Conservation (phyloP, 371 early-diverging fungal species). For the Homolaphlyctis polyrhiza region DNA sequence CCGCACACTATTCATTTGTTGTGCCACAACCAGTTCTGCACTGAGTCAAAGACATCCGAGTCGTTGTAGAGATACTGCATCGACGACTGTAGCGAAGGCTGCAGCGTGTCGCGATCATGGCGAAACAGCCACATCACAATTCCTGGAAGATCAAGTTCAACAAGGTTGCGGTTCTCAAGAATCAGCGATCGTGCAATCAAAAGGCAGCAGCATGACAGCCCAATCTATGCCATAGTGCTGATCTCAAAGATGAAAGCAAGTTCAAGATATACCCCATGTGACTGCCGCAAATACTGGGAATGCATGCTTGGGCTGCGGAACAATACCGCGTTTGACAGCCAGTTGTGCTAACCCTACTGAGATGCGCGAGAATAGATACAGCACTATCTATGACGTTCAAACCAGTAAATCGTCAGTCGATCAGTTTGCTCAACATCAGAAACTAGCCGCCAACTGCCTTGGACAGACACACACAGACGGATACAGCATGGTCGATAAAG, state of each 20-base stretch:
- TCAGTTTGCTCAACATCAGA: too few species aligned
- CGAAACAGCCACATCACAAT: constrained; percentile 92
- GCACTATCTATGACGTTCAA: constrained; percentile 64
- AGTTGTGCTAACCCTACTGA: constrained; percentile 81
- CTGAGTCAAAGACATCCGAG: constrained; percentile 67
- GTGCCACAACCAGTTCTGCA: constrained; percentile 17
- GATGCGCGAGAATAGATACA: constrained; percentile 91
- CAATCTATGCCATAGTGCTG: too few species aligned
- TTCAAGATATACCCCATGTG: constrained; percentile 71
- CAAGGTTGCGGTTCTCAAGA: too few species aligned
- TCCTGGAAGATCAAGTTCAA: constrained; percentile 25
- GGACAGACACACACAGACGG: too few species aligned
- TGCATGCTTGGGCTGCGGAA: constrained; percentile 70
- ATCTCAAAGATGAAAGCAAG: neutral
- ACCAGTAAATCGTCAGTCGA: too few species aligned
- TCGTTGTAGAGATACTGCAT: constrained; percentile 76
- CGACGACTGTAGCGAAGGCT: constrained; percentile 83
- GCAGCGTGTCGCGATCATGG: constrained; percentile 82
- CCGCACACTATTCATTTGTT: constrained; percentile 11
- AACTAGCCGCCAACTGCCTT: too few species aligned
- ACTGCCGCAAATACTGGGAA: constrained; percentile 91
- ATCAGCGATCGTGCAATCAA: too few species aligned
- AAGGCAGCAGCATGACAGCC: too few species aligned
- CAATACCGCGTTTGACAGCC: constrained; percentile 61
- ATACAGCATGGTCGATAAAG: too few species aligned